phyloP scores from a whole-genome alignment of 768 basidiomycete genomes.

The Suillus discolor region DNA sequence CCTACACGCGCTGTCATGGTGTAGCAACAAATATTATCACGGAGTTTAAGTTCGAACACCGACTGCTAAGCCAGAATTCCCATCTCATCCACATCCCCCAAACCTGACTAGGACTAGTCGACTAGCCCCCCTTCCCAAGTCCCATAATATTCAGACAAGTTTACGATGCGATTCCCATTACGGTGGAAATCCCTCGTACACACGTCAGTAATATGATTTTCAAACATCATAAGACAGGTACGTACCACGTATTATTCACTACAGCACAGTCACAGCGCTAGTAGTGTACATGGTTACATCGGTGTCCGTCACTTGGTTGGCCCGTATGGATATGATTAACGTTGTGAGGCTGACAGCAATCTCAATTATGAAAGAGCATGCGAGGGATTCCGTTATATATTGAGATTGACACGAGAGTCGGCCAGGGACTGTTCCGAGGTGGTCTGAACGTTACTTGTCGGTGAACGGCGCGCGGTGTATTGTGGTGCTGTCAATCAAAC shows the following conservation, averaged over 20 bases:
- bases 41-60: too few relatives aligned
- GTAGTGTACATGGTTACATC: background rate
- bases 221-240: background rate
- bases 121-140: too few relatives aligned
- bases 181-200: background rate
- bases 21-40: too few relatives aligned
- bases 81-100: too few relatives aligned
- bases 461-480: background rate
- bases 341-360: background rate
- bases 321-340: background rate
- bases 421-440: background rate
- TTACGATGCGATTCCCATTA: background rate
- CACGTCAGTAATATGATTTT: background rate
- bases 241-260: background rate
- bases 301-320: background rate
- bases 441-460: background rate
- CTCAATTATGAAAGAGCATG: background rate
- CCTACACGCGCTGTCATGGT: too few relatives aligned
- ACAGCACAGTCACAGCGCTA: too few relatives aligned
- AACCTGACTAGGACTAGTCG: too few relatives aligned
- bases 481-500: background rate
- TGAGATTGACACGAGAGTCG: background rate
- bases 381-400: background rate
- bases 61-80: too few relatives aligned
- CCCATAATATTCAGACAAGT: background rate